Conservation (phyloP, 2,329 filamentous ascomycete genomes). For the Cladophialophora bantiana region DNA sequence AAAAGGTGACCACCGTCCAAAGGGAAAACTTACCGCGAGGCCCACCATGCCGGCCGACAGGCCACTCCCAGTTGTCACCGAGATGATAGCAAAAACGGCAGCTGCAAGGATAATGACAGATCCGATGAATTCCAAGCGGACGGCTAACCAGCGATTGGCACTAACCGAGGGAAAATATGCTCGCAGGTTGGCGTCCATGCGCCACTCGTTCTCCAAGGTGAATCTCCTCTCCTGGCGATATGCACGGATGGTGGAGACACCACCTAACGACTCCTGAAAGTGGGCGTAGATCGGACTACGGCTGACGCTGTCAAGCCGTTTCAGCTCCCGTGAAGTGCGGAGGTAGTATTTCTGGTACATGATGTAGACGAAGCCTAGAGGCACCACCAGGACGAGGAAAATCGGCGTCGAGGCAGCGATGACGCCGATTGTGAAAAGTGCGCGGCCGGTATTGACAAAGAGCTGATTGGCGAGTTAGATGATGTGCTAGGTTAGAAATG, state of each 20-base stretch:
- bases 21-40: conserved; percentile 60
- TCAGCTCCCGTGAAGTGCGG: conserved; percentile 92
- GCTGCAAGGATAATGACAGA: conserved; percentile 90
- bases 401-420: conserved; percentile 82
- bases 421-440: conserved; percentile 82
- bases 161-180: conserved; percentile 97
- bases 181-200: conserved; percentile 90
- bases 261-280: conserved; percentile 95
- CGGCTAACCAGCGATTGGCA: conserved; percentile 90
- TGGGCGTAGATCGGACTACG: conserved; percentile 97
- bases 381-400: conserved; percentile 81
- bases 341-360: conserved; percentile 98
- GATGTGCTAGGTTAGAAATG: conserved; percentile 2
- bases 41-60: conserved; percentile 80
- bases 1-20: background rate
- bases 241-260: conserved; percentile 92
- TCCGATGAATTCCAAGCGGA: conserved; percentile 93
- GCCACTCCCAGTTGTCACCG: conserved; percentile 71
- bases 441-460: conserved; percentile 76
- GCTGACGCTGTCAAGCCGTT: conserved; percentile 92
- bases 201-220: conserved; percentile 93
- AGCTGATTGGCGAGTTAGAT: conserved; percentile 51
- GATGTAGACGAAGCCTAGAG: conserved; percentile 80
- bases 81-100: conserved; percentile 80
- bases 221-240: conserved; percentile 90